Base-by-base conservation (phyloP, 345 rosid species). In the Murraya koenigii region DNA sequence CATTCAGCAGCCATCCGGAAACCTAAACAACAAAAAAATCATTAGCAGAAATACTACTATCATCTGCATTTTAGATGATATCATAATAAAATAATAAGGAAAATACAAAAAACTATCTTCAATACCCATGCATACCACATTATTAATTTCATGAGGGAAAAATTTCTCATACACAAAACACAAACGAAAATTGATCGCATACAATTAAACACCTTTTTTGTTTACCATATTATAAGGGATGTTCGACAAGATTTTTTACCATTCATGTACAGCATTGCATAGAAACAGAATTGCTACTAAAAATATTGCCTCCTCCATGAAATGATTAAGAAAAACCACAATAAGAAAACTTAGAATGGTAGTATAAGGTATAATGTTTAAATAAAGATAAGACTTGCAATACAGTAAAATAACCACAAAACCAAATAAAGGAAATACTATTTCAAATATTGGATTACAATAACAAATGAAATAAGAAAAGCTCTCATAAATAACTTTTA, bases 1-100 rank as follows among this genome's bases (percentile, higher is more conserved):
- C 98, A 91, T 82, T 96, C 97, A 20, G 97, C 91, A 33, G 98
- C 99, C 98, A 96, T 92, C 62, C 99, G 86, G 60, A 79, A 96
- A 74, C 99, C 99, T 95, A 81, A 15, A 80, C 70, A 80, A 82
- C 47, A 63, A 86, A 6, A 71, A 15, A 61, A 64, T 20, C n/a
- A 33, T 78, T 1, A 59, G 58, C 33, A 67, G 11, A 38, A 47
- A 47, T 19, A 15, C 28, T 30, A 33, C 62, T 58, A 60, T 23
- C 39, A 36, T 28, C 55, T 38, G 20, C 62, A 70, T 80, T 59
- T 62, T n/a, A 81, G 13, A 15, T 26, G 11, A 23, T 14, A 61
- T 35, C 2, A n/a, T 25, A 69, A 60, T 28, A 61, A 13, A 76
- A 65, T 52, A 56, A 41, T 14, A 41, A 19, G 20, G 66, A 23